phyloP scores from a whole-genome alignment of 1,139 yeast genomes.

The Zhuliangozyma parablackwelliae region DNA sequence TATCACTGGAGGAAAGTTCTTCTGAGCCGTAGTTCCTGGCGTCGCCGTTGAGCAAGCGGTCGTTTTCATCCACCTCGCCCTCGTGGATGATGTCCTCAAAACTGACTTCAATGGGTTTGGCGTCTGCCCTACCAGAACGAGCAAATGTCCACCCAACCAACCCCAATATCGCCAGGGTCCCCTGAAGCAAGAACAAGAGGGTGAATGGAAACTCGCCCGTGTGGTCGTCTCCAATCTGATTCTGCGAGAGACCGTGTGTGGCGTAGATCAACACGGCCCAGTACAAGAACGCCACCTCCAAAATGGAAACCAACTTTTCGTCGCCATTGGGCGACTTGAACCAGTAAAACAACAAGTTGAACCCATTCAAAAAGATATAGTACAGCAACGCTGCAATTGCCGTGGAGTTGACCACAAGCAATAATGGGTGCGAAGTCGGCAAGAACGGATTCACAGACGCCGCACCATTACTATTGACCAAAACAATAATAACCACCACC shows the following conservation, averaged over 20 bases:
- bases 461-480: constrained; percentile 28
- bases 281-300: constrained; percentile 50
- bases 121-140: too few species aligned
- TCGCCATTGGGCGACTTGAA: constrained; percentile 57
- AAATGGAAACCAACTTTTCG: constrained; percentile 63
- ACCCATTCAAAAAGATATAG: constrained; percentile 49
- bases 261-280: constrained; percentile 53
- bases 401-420: constrained; percentile 34
- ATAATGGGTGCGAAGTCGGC: constrained; percentile 50
- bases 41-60: constrained; percentile 19
- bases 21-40: constrained; percentile 8
- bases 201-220: constrained; percentile 61
- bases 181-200: constrained; percentile 46
- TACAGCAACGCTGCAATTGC: constrained; percentile 51
- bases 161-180: constrained; percentile 55
- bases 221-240: constrained; percentile 39
- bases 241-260: constrained; percentile 43
- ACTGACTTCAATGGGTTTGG: too few species aligned
- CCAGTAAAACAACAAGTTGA: constrained; percentile 36
- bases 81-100: too few species aligned
- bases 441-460: constrained; percentile 47
- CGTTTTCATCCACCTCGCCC: too few species aligned
- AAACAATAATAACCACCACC: constrained; percentile 22
- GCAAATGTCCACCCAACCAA: constrained; percentile 41
- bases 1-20: constrained; percentile 1